phyloP scores from a whole-genome alignment of 257 asterid species.

The Cynanchum wilfordii region DNA sequence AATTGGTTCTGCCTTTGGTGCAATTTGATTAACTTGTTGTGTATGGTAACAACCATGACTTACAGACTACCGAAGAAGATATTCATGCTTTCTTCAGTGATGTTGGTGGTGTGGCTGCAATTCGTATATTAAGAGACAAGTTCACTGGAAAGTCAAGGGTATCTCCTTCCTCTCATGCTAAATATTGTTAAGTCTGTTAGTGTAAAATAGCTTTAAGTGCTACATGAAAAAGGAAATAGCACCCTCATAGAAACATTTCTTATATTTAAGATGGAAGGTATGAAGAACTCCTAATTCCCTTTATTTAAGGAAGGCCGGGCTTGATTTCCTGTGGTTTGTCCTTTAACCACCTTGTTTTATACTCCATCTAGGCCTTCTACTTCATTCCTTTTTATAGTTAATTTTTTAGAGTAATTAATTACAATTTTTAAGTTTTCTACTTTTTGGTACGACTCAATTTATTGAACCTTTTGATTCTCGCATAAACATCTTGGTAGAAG shows the following conservation, averaged over 20 bases:
- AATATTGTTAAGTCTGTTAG: background rate
- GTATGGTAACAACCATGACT: slow-evolving; percentile 11
- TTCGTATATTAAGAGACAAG: slow-evolving; percentile 76
- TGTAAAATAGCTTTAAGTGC: background rate
- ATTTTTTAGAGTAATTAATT: background rate
- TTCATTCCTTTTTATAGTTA: background rate
- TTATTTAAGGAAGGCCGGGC: background rate
- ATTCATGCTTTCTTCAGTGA: slow-evolving; percentile 68
- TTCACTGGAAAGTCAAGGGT: slow-evolving; percentile 83
- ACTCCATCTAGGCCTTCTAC: background rate
- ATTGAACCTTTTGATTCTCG: background rate
- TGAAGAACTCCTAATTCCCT: background rate
- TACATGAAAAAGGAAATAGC: background rate
- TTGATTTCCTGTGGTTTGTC: background rate
- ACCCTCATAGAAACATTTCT: background rate
- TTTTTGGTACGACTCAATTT: background rate
- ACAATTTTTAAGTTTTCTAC: background rate
- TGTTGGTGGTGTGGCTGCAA: slow-evolving; percentile 80
- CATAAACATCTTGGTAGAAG: background rate
- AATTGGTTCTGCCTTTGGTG: slow-evolving; percentile 5
- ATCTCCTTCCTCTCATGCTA: slow-evolving; percentile 24
- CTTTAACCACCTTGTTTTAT: background rate
- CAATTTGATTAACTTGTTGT: background rate
- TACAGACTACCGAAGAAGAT: slow-evolving; percentile 63
- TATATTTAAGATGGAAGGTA: background rate